Conservation (phyloP, 176 grass and related monocot species). For the Avena insularis region DNA sequence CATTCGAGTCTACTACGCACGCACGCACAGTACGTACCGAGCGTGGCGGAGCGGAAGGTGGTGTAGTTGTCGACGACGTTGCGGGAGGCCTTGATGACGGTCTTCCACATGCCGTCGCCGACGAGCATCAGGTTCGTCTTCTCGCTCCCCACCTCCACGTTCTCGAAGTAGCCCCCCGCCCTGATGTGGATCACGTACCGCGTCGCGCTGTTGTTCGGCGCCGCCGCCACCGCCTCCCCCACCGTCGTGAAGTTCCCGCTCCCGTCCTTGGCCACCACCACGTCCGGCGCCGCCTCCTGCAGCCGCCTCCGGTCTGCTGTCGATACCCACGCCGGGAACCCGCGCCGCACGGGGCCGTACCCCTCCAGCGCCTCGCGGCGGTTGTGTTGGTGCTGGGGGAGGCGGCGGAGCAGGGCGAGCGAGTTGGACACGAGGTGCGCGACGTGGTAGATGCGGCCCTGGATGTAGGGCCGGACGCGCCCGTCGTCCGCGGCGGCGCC, state of each 20-base stretch:
- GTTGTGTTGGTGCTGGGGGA: slow-evolving; percentile 35
- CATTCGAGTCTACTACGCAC: not conserved
- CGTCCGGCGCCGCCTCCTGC: slow-evolving; percentile 38
- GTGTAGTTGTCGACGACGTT: slow-evolving; percentile 88
- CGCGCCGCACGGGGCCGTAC: slow-evolving; percentile 59
- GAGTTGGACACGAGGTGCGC: slow-evolving; percentile 82
- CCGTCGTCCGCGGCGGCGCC: slow-evolving; percentile 43
- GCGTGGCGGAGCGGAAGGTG: slow-evolving; percentile 88
- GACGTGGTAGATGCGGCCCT: slow-evolving; percentile 88
- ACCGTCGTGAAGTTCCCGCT: slow-evolving; percentile 87
- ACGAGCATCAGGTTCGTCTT: slow-evolving; percentile 91
- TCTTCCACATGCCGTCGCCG: slow-evolving; percentile 89
- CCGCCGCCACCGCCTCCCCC: slow-evolving; percentile 70
- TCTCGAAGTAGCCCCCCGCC: slow-evolving; percentile 80
- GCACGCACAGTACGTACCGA: slow-evolving; percentile 43
- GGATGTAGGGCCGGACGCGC: slow-evolving; percentile 69
- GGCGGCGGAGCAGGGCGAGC: slow-evolving; percentile 79
- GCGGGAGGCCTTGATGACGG: slow-evolving; percentile 81
- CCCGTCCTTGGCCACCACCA: slow-evolving; percentile 93
- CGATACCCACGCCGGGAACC: slow-evolving; percentile 75
- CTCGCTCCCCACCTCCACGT: slow-evolving; percentile 73
- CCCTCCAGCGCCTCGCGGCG: slow-evolving; percentile 34
- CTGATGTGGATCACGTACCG: slow-evolving; percentile 84
- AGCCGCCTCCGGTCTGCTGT: slow-evolving; percentile 57
- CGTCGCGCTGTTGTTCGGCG: slow-evolving; percentile 84